These are phyloP conservation scores for Akanthomyces dipterigenus DNA, from an alignment of 2,329 filamentous ascomycete species.

Conservation along the genomic window DNA sequence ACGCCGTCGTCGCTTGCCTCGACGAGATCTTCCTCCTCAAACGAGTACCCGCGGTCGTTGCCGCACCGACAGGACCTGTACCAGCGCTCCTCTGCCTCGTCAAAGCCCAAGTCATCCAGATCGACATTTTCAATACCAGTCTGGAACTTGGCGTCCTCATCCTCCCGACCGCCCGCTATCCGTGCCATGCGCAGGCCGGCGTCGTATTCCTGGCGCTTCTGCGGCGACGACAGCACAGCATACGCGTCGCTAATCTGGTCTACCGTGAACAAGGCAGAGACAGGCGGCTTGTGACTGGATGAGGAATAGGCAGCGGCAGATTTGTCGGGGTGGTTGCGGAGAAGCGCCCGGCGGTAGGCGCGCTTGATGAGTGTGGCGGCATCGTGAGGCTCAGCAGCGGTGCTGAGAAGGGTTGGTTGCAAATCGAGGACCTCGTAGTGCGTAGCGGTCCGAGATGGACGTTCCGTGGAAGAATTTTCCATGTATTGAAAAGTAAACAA, in stretches of 20 bases:
- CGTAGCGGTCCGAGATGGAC: slow-evolving; percentile 30
- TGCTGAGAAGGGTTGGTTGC: slow-evolving; percentile 40
- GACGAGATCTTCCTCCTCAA: slow-evolving; percentile 53
- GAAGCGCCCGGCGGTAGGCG: slow-evolving; percentile 58
- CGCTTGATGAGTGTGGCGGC: slow-evolving; percentile 47
- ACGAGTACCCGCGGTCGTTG: slow-evolving; percentile 52
- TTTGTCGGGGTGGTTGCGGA: slow-evolving; percentile 62
- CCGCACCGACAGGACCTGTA: slow-evolving; percentile 57
- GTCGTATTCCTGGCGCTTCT: slow-evolving; percentile 48
- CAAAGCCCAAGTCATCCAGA: slow-evolving; percentile 55
- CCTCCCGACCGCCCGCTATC: slow-evolving; percentile 15
- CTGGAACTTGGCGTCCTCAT: slow-evolving; percentile 32
- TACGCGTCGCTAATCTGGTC: slow-evolving; percentile 60
- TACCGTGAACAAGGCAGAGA: slow-evolving; percentile 38
- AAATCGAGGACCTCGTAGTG: slow-evolving; percentile 57
- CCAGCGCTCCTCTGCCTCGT: slow-evolving; percentile 44
- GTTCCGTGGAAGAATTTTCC: slow-evolving; percentile 5
- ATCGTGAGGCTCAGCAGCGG: slow-evolving; percentile 29
- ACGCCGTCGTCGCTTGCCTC: slow-evolving; percentile 52
- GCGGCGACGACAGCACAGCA: slow-evolving; percentile 45
- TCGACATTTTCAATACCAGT: slow-evolving; percentile 59
- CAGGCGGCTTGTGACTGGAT: neutral
- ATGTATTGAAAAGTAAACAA: neutral
- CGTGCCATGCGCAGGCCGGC: slow-evolving; percentile 34
- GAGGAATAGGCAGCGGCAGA: slow-evolving; percentile 14